A percentile compares a stretch with the other conserved stretches of the same genome.
Evolutionary conservation across 1,284 basidiomycete species (phyloP).

Genomic region (Ustilago loliicola): DNA sequence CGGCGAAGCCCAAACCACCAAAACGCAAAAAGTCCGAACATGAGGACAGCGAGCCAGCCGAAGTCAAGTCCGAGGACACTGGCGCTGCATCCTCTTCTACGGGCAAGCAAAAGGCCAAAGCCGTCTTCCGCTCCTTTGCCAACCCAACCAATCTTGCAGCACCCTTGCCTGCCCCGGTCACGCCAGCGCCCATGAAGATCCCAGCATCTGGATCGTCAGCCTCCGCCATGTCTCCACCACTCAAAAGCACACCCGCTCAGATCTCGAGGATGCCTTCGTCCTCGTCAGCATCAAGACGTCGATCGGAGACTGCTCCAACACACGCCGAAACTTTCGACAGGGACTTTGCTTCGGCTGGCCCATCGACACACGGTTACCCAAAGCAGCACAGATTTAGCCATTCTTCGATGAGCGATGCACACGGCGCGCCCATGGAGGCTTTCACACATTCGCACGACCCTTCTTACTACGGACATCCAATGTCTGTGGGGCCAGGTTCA

Average conservation of each 20-base stretch:
- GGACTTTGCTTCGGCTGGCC: conserved; percentile 9
- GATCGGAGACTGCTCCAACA: conserved; percentile 31
- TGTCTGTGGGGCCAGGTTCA: conserved; percentile 2
- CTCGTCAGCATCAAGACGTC: conserved; percentile 25
- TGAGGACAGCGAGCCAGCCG: conserved; percentile 10
- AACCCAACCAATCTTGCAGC: conserved; percentile 61
- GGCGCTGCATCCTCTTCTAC: conserved; percentile 7
- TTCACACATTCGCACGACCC: conserved; percentile 38
- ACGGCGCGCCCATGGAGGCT: conserved; percentile 9
- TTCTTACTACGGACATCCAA: conserved; percentile 40
- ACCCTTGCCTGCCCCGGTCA: conserved; percentile 35
- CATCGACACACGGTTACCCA: not conserved
- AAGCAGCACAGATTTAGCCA: conserved; percentile 33
- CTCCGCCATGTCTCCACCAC: conserved; percentile 22
- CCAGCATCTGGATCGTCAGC: conserved; percentile 17
- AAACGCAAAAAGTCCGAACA: conserved; percentile 40
- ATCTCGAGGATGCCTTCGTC: conserved; percentile 27
- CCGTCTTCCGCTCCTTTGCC: conserved; percentile 61
- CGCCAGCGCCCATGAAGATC: conserved; percentile 16
- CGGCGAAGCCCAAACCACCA: conserved; percentile 17
- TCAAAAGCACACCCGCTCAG: conserved; percentile 10
- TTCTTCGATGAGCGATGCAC: conserved; percentile 11
- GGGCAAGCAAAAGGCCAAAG: conserved; percentile 55
- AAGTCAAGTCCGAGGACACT: conserved; percentile 10
- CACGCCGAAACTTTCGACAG: conserved; percentile 21